A percentile compares a stretch with the other conserved stretches of the same genome.
Evolutionary conservation across 306 rosid species (phyloP).

Genomic region (Lagenaria siceraria): DNA sequence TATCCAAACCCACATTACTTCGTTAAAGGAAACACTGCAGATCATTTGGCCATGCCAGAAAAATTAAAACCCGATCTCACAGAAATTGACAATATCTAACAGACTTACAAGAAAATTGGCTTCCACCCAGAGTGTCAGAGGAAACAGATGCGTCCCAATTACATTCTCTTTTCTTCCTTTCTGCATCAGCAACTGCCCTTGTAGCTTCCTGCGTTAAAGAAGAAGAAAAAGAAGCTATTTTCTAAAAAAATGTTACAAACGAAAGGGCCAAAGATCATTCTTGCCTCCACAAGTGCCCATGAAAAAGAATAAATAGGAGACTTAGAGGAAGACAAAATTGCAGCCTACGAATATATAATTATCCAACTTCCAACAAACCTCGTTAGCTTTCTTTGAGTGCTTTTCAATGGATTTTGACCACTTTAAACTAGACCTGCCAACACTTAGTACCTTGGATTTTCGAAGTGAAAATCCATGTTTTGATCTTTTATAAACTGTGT

Average conservation of each 20-base stretch:
- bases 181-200: conserved; percentile 87
- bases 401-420: conserved; percentile 98
- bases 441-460: conserved; percentile 85
- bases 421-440: conserved; percentile 90
- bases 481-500: conserved; percentile 78
- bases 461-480: conserved; percentile 77
- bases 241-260: background rate
- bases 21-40: background rate
- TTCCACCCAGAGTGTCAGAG: conserved; percentile 46
- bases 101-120: conserved; percentile 41
- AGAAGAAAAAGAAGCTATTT: background rate
- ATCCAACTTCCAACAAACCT: conserved; percentile 48
- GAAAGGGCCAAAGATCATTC: background rate
- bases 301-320: background rate
- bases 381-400: conserved; percentile 75
- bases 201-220: conserved; percentile 65
- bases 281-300: conserved; percentile 1
- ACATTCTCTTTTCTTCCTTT: conserved; percentile 76
- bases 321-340: background rate
- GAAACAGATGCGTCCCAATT: conserved; percentile 29
- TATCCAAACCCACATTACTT: background rate
- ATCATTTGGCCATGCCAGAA: background rate
- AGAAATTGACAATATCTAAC: conserved; percentile 10
- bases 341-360: background rate
- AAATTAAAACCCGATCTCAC: background rate